Evolutionary conservation across 371 early-diverging fungal genomes (phyloP).

Genomic region (Apophysomyces trapeziformis): DNA sequence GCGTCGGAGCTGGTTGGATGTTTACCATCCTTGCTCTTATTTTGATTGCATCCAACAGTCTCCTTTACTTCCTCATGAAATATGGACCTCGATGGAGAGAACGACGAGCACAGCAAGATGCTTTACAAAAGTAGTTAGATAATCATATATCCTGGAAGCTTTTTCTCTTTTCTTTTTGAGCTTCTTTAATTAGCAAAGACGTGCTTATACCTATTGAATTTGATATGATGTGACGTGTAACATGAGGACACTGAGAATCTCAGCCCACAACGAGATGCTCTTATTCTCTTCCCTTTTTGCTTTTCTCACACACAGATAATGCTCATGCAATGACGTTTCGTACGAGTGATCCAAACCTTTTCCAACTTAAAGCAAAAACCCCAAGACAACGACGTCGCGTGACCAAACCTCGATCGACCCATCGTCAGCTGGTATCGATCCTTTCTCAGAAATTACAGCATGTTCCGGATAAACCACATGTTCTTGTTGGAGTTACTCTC

Average conservation of each 20-base stretch:
- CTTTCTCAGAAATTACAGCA: not conserved
- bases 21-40: slow-evolving; percentile 36
- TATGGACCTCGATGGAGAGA: slow-evolving; percentile 17
- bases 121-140: not conserved
- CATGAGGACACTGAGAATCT: too few species aligned
- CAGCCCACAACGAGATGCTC: not conserved
- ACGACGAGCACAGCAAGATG: slow-evolving; percentile 1
- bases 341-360: slow-evolving; percentile 1
- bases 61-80: slow-evolving; percentile 4
- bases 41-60: slow-evolving; percentile 14
- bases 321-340: not conserved
- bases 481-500: not conserved
- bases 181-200: too few species aligned
- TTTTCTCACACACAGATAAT: too few species aligned
- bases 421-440: not conserved
- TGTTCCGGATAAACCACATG: not conserved
- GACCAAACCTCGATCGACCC: not conserved
- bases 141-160: too few species aligned
- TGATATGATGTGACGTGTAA: not conserved
- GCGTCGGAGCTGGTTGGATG: slow-evolving; percentile 41
- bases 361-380: not conserved
- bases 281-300: not conserved
- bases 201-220: too few species aligned
- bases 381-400: slow-evolving; percentile 1
- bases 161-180: too few species aligned